A percentile compares a stretch with the other conserved stretches of the same genome.
phyloP scores from a whole-genome alignment of 2,329 filamentous ascomycete species.

The Lithohypha guttulata region DNA sequence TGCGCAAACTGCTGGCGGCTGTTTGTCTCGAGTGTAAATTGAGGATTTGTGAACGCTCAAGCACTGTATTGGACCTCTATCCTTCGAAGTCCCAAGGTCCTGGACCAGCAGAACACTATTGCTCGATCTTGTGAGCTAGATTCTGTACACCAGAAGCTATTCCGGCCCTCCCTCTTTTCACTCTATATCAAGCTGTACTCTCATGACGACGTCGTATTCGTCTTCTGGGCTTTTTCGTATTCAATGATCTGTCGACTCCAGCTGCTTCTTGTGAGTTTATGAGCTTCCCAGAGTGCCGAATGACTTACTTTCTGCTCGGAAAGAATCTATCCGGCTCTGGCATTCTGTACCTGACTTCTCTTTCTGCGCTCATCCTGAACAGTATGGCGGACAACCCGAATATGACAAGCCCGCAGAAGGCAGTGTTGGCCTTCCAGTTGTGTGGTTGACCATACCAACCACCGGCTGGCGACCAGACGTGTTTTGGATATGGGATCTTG shows the following conservation, averaged over 20 bases:
- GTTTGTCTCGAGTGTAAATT: too few species aligned
- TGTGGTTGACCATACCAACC: constrained; percentile 92
- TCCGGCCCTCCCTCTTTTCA: too few species aligned
- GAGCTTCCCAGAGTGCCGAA: constrained; percentile 14
- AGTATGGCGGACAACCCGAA: constrained; percentile 56
- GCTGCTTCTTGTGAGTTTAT: constrained; percentile 33
- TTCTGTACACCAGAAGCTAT: too few species aligned
- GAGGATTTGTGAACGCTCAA: too few species aligned
- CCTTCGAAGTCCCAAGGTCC: too few species aligned
- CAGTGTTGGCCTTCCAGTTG: constrained; percentile 93
- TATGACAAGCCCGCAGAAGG: constrained; percentile 59
- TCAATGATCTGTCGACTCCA: constrained; percentile 64
- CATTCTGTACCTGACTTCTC: constrained; percentile 63
- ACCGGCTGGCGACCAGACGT: constrained; percentile 97
- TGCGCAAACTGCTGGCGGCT: too few species aligned
- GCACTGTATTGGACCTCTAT: too few species aligned
- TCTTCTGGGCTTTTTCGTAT: constrained; percentile 48
- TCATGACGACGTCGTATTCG: constrained; percentile 2
- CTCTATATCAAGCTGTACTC: too few species aligned
- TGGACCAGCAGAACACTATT: too few species aligned
- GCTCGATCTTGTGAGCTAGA: too few species aligned
- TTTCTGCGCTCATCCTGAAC: constrained; percentile 63
- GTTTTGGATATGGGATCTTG: constrained; percentile 68
- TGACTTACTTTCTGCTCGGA: constrained; percentile 68
- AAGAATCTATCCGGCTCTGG: constrained; percentile 69